A percentile compares a stretch with the other conserved stretches of the same genome.
phyloP scores from a whole-genome alignment of 176 grass and related monocot species.

The Triticum monococcum region DNA sequence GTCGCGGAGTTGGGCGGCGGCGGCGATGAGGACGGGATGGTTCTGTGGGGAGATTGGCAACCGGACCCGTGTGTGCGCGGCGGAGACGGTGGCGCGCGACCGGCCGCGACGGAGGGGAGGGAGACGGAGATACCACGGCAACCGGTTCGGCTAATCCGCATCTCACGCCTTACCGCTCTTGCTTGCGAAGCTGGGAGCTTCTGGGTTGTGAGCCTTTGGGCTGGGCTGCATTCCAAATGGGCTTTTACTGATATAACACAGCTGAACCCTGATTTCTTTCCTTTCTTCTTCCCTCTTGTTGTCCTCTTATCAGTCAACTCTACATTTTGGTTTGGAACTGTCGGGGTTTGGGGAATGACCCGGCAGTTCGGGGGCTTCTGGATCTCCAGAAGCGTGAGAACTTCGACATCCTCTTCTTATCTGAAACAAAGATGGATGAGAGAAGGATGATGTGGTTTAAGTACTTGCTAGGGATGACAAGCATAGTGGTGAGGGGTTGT shows the following conservation, averaged over 20 bases:
- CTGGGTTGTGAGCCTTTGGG: background rate
- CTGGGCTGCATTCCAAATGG: background rate
- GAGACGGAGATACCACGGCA: conserved; percentile 48
- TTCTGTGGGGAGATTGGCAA: background rate
- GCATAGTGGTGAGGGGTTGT: no score
- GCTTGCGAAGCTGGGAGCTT: background rate
- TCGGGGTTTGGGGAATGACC: no score
- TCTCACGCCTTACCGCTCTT: conserved; percentile 38
- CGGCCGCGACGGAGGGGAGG: conserved; percentile 32
- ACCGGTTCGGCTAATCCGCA: conserved; percentile 45
- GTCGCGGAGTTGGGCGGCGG: background rate
- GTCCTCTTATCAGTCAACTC: no score
- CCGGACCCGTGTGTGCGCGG: background rate
- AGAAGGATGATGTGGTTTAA: no score
- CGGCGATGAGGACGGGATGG: background rate
- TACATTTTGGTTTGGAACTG: no score
- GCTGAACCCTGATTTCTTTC: background rate
- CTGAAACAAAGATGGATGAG: no score
- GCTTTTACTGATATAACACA: background rate
- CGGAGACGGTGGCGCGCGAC: conserved; percentile 38
- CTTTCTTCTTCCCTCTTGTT: background rate
- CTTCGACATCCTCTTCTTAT: no score
- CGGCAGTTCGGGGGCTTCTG: no score
- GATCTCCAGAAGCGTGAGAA: no score
- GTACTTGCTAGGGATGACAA: no score